Base-by-base conservation (phyloP, 1,284 basidiomycete species). In the Tetrapyrgos nigripes region DNA sequence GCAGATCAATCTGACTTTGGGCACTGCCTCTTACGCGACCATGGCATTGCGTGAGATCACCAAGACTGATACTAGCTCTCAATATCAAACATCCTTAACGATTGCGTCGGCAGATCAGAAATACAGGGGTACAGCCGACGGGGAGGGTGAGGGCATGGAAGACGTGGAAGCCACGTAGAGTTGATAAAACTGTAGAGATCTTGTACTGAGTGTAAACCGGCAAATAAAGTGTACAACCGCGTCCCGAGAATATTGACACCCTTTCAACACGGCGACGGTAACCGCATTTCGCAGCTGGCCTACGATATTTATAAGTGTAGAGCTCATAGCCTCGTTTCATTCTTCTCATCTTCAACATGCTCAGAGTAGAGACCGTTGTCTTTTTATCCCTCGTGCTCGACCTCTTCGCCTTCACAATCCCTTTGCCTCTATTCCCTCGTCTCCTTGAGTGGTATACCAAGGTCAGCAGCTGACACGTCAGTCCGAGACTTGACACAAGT, bases 31-130 rank as follows among this genome's bases (percentile, higher is more conserved):
- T 2, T 98, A 97, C 73, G 96, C 96, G 2, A 98, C 96, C 3
- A 98, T 98, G 96, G 95, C 95, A 3, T 73, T 98, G 62, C 86
- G 96, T 47, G 94, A 97, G 74, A 87, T 97, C 46, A 97, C 94
- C 13, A 95, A 96, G 76, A 92, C 91, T 40, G 94, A 96, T 68
- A 97, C 95, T 11, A 93, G 92, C 66, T 89, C 92, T 8, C 93
- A 94, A 73, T 89, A 88, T 72, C 94, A 97, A 74, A 91, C 86
- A 19, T 81, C 79, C 59, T 81, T 97, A 64, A 97, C 95, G 17
- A 82, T 83, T 59, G 83, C 83, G 40, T 90, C 93, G 33, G 93
- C 93, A 71, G 95, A 96, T 72, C 93, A 95, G 72, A 85, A 86
- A 66, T 92, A 86, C 70, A 83, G 84, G 63, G 85, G 87, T 14